These are phyloP conservation scores for Erodium texanum DNA, from an alignment of 441 rosid genomes.

Conservation along the genomic window DNA sequence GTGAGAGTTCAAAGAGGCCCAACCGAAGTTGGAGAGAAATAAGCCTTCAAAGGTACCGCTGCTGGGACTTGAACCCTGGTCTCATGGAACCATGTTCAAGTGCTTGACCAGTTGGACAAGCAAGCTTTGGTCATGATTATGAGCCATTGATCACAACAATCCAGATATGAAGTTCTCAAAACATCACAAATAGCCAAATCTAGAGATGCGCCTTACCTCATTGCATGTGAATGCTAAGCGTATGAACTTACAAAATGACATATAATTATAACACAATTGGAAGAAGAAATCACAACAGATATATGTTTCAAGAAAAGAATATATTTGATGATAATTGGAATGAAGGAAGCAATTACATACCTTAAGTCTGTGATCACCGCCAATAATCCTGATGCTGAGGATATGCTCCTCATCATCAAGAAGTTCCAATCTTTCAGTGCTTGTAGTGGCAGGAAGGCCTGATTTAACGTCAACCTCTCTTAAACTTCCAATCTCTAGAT, in stretches of 20 bases:
- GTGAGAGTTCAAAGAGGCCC: too few relatives aligned
- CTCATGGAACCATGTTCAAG: too few relatives aligned
- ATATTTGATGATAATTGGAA: background rate
- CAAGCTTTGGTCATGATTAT: too few relatives aligned
- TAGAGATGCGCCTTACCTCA: background rate
- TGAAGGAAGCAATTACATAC: background rate
- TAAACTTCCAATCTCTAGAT: conserved; percentile 12
- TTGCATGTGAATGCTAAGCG: background rate
- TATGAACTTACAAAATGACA: background rate
- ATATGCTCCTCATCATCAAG: conserved; percentile 16
- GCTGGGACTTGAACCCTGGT: too few relatives aligned
- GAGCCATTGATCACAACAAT: background rate
- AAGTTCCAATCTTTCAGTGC: conserved; percentile 17
- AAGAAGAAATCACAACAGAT: background rate
- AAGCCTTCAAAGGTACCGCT: too few relatives aligned
- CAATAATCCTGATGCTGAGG: conserved; percentile 13
- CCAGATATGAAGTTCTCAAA: background rate
- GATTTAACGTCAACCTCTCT: conserved; percentile 16
- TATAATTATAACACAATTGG: background rate
- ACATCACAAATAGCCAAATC: background rate
- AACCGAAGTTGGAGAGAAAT: too few relatives aligned
- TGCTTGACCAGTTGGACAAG: too few relatives aligned
- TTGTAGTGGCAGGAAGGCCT: conserved; percentile 16
- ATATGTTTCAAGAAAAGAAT: background rate
- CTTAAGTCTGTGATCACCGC: conserved; percentile 16